Evolutionary conservation across 2,329 filamentous ascomycete genomes (phyloP), one percentile per base, ranked within the genome.

Genomic region (Paraconiothyrium brasiliense): DNA sequence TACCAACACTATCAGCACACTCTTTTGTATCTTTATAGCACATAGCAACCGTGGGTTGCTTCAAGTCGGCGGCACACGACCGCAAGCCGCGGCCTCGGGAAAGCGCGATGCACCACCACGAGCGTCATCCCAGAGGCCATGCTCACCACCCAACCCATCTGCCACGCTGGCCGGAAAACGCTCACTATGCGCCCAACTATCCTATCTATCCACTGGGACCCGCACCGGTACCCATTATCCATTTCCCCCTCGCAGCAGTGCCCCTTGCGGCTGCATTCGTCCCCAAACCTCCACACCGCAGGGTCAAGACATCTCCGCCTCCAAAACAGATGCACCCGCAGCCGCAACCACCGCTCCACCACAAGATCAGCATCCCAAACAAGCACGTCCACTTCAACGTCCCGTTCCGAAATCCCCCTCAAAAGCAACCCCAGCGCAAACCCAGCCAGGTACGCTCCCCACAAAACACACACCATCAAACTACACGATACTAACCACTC

Each of bases 311-410:
- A 4, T 14, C 16, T 3, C 43, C 37, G 11, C 34, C 30, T 30
- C 58, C 37, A 4, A 49, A 5, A 27, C 43, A 9, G 9, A 54
- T 60, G 11, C 35, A 44, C 16, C 32, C 11, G 8, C 57, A 39
- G 22, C 32, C 11, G 8, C 57, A 39, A 16, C 32, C 11, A 8
- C 57, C 30, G 20, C 7, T n/a, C 8, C 30, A 22, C 32, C 39
- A 5, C 37, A 43, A 48, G 7, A 20, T 41, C 57, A 51, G 41
- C 20, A 30, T 48, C 2, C 39, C 54, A 4, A 55, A 54, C 24
- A 60, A 54, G 22, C 54, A 49, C 3, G 61, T 63, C 16, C 58
- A 47, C 37, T 63, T 63, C 46, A 48, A 58, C 13, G 10, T 60
- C 2, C 35, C 51, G 27, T 9, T 39, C 6, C 39, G 39, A 41